Evolutionary conservation across 2,329 filamentous ascomycete species (phyloP).

Genomic region (Epichloe coenophiala): DNA sequence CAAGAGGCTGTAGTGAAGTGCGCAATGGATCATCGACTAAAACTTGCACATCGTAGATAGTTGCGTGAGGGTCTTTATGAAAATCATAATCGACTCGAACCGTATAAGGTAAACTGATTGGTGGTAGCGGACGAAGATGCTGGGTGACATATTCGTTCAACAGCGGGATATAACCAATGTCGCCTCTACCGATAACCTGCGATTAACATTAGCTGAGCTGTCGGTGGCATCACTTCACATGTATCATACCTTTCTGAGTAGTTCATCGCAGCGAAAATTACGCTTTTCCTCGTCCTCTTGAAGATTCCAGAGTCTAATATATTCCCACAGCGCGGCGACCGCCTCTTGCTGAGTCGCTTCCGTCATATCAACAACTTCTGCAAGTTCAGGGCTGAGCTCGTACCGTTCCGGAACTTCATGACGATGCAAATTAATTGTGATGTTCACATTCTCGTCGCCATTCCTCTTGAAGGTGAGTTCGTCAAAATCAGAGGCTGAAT

Average conservation of each 20-base stretch:
- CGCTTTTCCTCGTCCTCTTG: slow-evolving; percentile 94
- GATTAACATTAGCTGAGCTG: slow-evolving; percentile 2
- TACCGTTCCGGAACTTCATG: slow-evolving; percentile 82
- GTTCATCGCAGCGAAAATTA: slow-evolving; percentile 79
- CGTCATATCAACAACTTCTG: slow-evolving; percentile 71
- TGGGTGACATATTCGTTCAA: slow-evolving; percentile 67
- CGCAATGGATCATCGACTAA: slow-evolving; percentile 72
- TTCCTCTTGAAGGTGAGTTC: slow-evolving; percentile 82
- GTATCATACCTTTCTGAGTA: slow-evolving; percentile 54
- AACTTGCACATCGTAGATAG: slow-evolving; percentile 82
- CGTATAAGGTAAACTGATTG: slow-evolving; percentile 77
- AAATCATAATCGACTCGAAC: slow-evolving; percentile 84
- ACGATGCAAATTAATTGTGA: slow-evolving; percentile 72
- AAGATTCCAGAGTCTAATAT: slow-evolving; percentile 71
- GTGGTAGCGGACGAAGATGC: slow-evolving; percentile 67
- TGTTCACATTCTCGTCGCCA: slow-evolving; percentile 83
- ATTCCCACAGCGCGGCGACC: slow-evolving; percentile 90
- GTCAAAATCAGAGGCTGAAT: slow-evolving; percentile 69
- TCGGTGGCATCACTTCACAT: too few relatives aligned
- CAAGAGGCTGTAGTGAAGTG: slow-evolving; percentile 48
- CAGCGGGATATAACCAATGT: slow-evolving; percentile 73
- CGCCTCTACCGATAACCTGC: slow-evolving; percentile 60
- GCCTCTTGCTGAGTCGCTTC: slow-evolving; percentile 82
- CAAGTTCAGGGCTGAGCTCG: slow-evolving; percentile 62
- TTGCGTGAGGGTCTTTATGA: slow-evolving; percentile 60